Evolutionary conservation across 2,329 filamentous ascomycete species (phyloP), one percentile per base, ranked within the genome.

Genomic region (Albophoma yamanashiensis): DNA sequence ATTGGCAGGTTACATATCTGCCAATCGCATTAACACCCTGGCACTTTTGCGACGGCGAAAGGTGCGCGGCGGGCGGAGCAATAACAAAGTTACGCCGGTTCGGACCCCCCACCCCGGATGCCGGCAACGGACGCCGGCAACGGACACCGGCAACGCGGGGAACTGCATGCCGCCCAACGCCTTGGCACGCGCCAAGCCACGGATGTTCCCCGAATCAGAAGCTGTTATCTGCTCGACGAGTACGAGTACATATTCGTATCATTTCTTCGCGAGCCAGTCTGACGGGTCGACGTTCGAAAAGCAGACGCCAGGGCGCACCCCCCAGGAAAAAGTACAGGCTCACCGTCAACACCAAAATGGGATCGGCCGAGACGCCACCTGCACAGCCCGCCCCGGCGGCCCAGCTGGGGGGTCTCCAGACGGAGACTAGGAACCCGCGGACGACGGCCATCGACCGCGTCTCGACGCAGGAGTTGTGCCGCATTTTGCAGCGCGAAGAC

Each of bases 401-500:
- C 34, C 61, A 64, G 20, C 59, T 65, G 9, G 59, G 55, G 5
- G 38, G 55, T 31, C 61, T 66, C 3, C 64, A 66, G 56, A 66
- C 64, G 15, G 64, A 66, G 45, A 58, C 61, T 12, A 60, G 63
- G 22, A 65, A 64, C 36, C 60, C 61, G 3, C 60, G 61, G 20
- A 64, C 62, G 20, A 57, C 59, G 4, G 55, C 22, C 11, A 62
- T 66, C 17, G 64, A 64, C 58, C 56, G 53, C 22, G 57, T 65
- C 14, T 61, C 62, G 22, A 62, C 63, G 14, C 40, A 55, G 27
- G 61, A 65, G 22, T 55, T 64, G 6, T 64, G 63, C 50, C 63
- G 58, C 38, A 71, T 65, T 27, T 55, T 65, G n/a, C 60, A 65
- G 34, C 56, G 56, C 8, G 61, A 65, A 55, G 63, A 64, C 55